Evolutionary conservation across 1,284 basidiomycete genomes (phyloP).

Genomic region (Austroboletus niveus): DNA sequence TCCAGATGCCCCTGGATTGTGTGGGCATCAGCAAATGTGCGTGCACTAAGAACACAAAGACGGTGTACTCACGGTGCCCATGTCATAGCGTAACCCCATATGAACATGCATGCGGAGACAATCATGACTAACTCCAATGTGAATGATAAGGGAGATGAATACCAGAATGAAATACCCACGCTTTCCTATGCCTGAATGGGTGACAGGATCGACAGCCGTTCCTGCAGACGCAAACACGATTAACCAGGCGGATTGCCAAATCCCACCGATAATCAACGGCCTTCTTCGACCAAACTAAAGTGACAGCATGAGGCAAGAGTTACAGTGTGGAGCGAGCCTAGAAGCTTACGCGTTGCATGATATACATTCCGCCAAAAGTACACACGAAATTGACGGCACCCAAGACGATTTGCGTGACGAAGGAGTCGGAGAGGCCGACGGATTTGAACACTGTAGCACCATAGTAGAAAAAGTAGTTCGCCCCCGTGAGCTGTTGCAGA

Average conservation of each 20-base stretch:
- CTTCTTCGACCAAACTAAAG: constrained; percentile 55
- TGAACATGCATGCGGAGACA: constrained; percentile 76
- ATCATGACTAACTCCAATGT: constrained; percentile 56
- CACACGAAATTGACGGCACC: constrained; percentile 70
- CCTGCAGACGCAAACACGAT: constrained; percentile 78
- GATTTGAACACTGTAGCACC: constrained; percentile 68
- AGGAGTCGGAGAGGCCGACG: constrained; percentile 68
- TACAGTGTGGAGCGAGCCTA: background rate
- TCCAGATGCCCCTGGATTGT: constrained; percentile 58
- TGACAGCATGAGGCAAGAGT: background rate
- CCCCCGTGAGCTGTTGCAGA: constrained; percentile 76
- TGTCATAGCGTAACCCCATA: constrained; percentile 74
- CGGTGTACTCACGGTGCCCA: constrained; percentile 54
- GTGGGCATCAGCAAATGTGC: background rate
- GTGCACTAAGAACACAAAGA: background rate
- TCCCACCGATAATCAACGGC: constrained; percentile 65
- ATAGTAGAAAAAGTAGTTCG: constrained; percentile 71
- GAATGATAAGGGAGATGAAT: background rate
- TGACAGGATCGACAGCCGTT: constrained; percentile 57
- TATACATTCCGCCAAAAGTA: constrained; percentile 67
- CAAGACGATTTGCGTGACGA: constrained; percentile 71
- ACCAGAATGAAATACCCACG: constrained; percentile 33
- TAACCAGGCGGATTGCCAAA: constrained; percentile 77
- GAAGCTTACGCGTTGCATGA: constrained; percentile 58
- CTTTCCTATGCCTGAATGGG: constrained; percentile 50